Evolutionary conservation across 129 eudicot species (phyloP).

Genomic region (Flaveria bidentis): DNA sequence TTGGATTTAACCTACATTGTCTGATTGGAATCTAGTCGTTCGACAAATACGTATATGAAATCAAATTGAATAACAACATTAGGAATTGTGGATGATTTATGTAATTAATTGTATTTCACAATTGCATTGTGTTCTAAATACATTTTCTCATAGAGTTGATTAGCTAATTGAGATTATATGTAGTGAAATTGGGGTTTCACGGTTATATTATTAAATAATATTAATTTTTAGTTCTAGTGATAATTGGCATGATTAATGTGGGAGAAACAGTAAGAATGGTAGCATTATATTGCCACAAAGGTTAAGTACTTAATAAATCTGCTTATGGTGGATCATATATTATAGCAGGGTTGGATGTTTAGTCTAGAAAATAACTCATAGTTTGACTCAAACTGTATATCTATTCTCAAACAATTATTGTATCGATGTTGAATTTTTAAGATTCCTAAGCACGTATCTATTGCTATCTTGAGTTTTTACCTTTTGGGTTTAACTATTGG

Average conservation of each 20-base stretch:
- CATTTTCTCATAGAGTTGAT: background rate
- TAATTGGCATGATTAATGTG: background rate
- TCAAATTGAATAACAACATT: constrained; percentile 2
- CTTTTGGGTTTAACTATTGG: background rate
- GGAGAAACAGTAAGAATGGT: background rate
- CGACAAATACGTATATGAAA: background rate
- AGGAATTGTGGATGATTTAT: background rate
- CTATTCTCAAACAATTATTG: background rate
- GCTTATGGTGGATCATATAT: background rate
- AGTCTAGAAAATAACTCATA: too few species aligned
- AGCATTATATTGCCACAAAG: background rate
- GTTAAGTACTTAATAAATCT: too few species aligned
- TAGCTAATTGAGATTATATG: constrained; percentile 24
- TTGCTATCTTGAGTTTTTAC: background rate
- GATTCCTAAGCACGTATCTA: background rate
- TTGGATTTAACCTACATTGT: background rate
- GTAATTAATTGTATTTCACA: constrained; percentile 10
- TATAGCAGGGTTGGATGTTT: background rate
- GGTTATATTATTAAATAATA: background rate
- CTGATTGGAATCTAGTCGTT: background rate
- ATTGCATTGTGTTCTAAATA: constrained; percentile 1
- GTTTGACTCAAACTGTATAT: background rate
- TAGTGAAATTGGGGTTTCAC: background rate
- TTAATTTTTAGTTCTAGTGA: background rate
- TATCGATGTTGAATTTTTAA: background rate